Conservation (phyloP, 2,329 filamentous ascomycete species). For the Biscogniauxia sp. region DNA sequence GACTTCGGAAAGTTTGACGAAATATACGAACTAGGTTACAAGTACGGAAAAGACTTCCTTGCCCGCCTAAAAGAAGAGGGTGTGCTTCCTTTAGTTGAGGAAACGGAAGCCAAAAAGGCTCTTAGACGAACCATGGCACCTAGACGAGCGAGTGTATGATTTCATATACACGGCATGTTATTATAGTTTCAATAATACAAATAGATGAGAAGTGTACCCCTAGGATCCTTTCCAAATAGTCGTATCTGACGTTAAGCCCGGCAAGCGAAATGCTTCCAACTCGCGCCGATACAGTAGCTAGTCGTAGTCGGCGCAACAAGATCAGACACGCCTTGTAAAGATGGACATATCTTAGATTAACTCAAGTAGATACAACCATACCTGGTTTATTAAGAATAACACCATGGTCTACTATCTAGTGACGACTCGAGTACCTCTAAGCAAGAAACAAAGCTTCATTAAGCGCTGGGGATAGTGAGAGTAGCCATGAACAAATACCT, state of each 20-base stretch:
- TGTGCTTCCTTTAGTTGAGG: slow-evolving; percentile 65
- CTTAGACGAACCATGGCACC: slow-evolving; percentile 77
- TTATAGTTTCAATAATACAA: not conserved
- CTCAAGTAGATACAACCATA: not conserved
- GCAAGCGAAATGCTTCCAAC: not conserved
- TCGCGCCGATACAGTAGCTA: not conserved
- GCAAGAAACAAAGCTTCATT: not conserved
- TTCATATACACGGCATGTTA: not conserved
- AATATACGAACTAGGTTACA: slow-evolving; percentile 86
- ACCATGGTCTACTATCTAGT: not conserved
- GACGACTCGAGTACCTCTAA: not conserved
- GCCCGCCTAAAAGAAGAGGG: slow-evolving; percentile 75
- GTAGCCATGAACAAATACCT: not conserved
- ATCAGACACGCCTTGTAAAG: not conserved
- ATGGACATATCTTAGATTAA: not conserved
- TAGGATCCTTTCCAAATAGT: not conserved
- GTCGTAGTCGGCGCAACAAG: not conserved
- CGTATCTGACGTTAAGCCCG: not conserved
- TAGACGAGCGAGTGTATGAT: slow-evolving; percentile 70
- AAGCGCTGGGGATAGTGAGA: not conserved
- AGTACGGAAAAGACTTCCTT: slow-evolving; percentile 79
- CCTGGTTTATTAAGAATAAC: not conserved
- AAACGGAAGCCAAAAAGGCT: slow-evolving; percentile 74
- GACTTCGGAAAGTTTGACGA: slow-evolving; percentile 98
- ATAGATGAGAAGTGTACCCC: not conserved